Evolutionary conservation across 495 filamentous ascomycete species (phyloP).

Genomic region (Bryoglossum gracile): DNA sequence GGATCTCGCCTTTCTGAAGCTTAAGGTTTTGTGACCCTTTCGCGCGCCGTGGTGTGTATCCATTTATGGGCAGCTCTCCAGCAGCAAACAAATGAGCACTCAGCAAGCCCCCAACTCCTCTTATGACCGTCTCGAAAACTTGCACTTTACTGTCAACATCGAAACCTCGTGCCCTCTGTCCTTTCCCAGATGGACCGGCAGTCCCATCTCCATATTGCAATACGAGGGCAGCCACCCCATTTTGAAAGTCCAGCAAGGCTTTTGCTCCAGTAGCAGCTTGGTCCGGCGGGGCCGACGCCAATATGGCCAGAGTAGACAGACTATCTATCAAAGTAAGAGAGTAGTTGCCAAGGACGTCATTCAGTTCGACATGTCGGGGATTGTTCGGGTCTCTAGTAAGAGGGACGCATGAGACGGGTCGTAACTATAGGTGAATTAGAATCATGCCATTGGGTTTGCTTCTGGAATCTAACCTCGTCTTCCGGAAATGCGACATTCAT

Average conservation of each 20-base stretch:
- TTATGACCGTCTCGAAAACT: conserved; percentile 95
- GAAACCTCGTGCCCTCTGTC: conserved; percentile 73
- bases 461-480: conserved; percentile 59
- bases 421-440: conserved; percentile 43
- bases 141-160: conserved; percentile 97
- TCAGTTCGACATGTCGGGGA: conserved; percentile 76
- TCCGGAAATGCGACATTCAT: conserved; percentile 91
- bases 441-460: conserved; percentile 7
- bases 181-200: conserved; percentile 58
- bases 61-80: conserved; percentile 75
- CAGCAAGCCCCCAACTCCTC: conserved; percentile 83
- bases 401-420: conserved; percentile 77
- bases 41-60: conserved; percentile 52
- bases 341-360: conserved; percentile 95
- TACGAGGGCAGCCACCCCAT: conserved; percentile 71
- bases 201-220: conserved; percentile 81
- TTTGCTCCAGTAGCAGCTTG: conserved; percentile 44
- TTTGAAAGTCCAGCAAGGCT: conserved; percentile 68
- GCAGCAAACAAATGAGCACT: conserved; percentile 91
- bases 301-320: conserved; percentile 83
- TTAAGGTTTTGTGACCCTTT: conserved; percentile 10
- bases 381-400: conserved; percentile 75
- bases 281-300: conserved; percentile 60
- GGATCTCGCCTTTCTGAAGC: conserved; percentile 19
- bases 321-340: conserved; percentile 93